A percentile compares a stretch with the other conserved stretches of the same genome.
phyloP scores from a whole-genome alignment of 164 flowering plant species.

The Buxus sempervirens region DNA sequence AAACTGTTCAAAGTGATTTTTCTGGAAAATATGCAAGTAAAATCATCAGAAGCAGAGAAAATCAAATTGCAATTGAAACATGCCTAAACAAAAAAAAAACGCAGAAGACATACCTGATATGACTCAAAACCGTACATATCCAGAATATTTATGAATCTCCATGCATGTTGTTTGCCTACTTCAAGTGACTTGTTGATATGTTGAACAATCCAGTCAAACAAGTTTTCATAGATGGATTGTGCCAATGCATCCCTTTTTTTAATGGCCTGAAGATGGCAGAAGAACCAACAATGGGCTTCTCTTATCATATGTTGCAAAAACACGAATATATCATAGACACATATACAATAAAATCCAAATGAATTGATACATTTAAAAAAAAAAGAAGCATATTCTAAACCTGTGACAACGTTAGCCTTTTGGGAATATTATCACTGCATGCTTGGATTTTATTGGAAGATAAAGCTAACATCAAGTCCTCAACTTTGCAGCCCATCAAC shows the following conservation, averaged over 20 bases:
- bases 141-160: constrained; percentile 76
- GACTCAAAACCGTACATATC: constrained; percentile 95
- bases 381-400: constrained; percentile 30
- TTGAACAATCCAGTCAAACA: constrained; percentile 89
- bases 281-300: neutral
- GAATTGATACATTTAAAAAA: too few relatives aligned
- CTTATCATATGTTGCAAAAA: neutral
- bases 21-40: constrained; percentile 42
- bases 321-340: too few relatives aligned
- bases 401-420: constrained; percentile 67
- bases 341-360: too few relatives aligned
- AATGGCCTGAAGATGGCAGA: constrained; percentile 54
- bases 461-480: constrained; percentile 55
- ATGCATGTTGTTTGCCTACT: constrained; percentile 42
- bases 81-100: neutral
- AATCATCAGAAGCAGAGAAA: constrained; percentile 6
- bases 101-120: constrained; percentile 48
- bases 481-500: constrained; percentile 64
- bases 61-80: neutral
- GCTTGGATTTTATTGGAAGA: constrained; percentile 57
- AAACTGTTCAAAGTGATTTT: constrained; percentile 90
- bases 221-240: constrained; percentile 70
- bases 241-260: constrained; percentile 84
- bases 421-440: constrained; percentile 57
- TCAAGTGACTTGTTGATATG: constrained; percentile 72